A percentile compares a stretch with the other conserved stretches of the same genome.
These are phyloP conservation scores for Fusarium bactridioides DNA, from an alignment of 2,329 filamentous ascomycete species.

Conservation along the genomic window DNA sequence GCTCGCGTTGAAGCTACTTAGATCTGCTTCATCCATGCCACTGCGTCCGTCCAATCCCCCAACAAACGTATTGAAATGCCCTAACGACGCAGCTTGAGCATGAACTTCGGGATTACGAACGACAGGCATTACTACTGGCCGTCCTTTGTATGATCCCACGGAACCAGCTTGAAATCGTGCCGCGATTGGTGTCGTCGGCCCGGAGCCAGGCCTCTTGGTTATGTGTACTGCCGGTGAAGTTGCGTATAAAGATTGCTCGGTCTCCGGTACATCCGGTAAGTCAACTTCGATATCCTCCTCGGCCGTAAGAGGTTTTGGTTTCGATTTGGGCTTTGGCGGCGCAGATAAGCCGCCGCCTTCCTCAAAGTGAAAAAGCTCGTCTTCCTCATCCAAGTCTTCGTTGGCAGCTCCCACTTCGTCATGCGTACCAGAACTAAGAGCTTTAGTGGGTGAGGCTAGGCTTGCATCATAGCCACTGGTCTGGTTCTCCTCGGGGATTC, in stretches of 20 bases:
- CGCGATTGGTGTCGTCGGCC: slow-evolving; percentile 44
- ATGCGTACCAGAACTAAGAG: background rate
- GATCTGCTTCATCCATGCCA: slow-evolving; percentile 56
- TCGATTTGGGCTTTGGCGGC: slow-evolving; percentile 41
- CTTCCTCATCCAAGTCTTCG: slow-evolving; percentile 37
- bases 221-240: slow-evolving; percentile 57
- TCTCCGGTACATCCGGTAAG: slow-evolving; percentile 34
- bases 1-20: slow-evolving; percentile 54
- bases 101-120: slow-evolving; percentile 59
- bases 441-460: slow-evolving; percentile 1
- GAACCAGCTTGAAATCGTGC: slow-evolving; percentile 51
- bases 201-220: slow-evolving; percentile 39
- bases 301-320: slow-evolving; percentile 36
- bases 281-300: slow-evolving; percentile 49
- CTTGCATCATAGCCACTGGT: background rate
- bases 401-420: slow-evolving; percentile 11
- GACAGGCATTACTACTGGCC: slow-evolving; percentile 60
- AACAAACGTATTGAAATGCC: slow-evolving; percentile 60
- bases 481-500: slow-evolving; percentile 11
- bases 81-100: slow-evolving; percentile 57
- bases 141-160: slow-evolving; percentile 63
- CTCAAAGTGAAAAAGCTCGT: slow-evolving; percentile 59
- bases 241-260: slow-evolving; percentile 47
- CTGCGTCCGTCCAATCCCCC: slow-evolving; percentile 62
- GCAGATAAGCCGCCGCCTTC: slow-evolving; percentile 49